Conservation (phyloP, 2,329 filamentous ascomycete species). For the Harringtonia lauricola region DNA sequence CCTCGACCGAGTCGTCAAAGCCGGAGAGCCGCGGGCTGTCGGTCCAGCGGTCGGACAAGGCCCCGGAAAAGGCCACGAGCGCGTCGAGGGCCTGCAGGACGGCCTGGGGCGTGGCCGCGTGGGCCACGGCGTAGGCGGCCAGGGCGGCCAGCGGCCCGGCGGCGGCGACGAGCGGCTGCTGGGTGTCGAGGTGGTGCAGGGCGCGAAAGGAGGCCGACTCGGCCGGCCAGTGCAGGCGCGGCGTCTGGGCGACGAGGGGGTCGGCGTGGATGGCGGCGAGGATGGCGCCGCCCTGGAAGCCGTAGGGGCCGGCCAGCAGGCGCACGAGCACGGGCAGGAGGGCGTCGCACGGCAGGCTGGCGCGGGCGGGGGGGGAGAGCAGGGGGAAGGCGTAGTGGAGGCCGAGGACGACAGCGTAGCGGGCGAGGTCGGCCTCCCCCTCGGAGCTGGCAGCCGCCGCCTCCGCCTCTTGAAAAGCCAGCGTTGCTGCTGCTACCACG, state of each 20-base stretch:
- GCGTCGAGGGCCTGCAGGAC: constrained; percentile 36
- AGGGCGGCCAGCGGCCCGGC: constrained; percentile 59
- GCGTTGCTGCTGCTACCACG: constrained; percentile 62
- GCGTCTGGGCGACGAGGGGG: constrained; percentile 26
- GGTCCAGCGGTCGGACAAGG: constrained; percentile 61
- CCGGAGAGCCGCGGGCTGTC: constrained; percentile 57
- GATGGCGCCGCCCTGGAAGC: constrained; percentile 67
- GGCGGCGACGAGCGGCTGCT: constrained; percentile 40
- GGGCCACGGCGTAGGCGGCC: constrained; percentile 51
- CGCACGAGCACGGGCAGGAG: constrained; percentile 61
- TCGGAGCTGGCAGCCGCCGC: constrained; percentile 22
- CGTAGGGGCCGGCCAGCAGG: constrained; percentile 59
- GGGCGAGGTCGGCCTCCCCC: constrained; percentile 28
- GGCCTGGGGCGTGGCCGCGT: constrained; percentile 21
- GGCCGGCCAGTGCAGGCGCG: constrained; percentile 54
- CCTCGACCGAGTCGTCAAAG: constrained; percentile 54
- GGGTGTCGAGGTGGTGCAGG: constrained; percentile 44
- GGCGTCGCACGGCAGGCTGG: constrained; percentile 52
- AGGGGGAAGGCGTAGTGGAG: constrained; percentile 69
- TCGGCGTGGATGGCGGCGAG: constrained; percentile 59
- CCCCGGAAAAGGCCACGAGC: constrained; percentile 54
- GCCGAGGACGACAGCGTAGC: constrained; percentile 52
- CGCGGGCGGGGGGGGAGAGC: constrained; percentile 48
- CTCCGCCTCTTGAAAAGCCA: constrained; percentile 48
- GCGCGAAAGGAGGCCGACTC: constrained; percentile 48